Evolutionary conservation across 2,329 filamentous ascomycete species (phyloP).

Genomic region (Hypoxylon sp.): DNA sequence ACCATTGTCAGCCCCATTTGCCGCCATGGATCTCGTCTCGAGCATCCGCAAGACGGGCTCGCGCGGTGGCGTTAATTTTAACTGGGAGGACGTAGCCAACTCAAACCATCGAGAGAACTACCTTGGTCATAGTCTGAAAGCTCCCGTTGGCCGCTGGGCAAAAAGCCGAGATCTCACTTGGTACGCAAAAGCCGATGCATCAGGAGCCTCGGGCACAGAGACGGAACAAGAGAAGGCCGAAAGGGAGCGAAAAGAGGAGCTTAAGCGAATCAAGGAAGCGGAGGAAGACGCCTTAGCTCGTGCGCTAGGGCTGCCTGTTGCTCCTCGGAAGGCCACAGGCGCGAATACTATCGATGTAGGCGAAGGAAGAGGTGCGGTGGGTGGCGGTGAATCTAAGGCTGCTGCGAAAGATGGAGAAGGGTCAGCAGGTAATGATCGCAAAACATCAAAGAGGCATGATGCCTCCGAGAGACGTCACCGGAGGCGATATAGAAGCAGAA

Average conservation of each 20-base stretch:
- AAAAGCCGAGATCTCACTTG: constrained; percentile 77
- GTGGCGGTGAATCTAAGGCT: constrained; percentile 31
- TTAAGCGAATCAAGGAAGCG: constrained; percentile 85
- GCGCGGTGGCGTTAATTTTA: constrained; percentile 94
- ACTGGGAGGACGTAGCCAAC: constrained; percentile 92
- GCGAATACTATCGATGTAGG: constrained; percentile 77
- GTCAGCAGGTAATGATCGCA: constrained; percentile 41
- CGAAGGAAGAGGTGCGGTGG: constrained; percentile 52
- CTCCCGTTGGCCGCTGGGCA: constrained; percentile 92
- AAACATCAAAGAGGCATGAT: constrained; percentile 46
- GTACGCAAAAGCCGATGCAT: constrained; percentile 71
- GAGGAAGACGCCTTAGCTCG: constrained; percentile 91
- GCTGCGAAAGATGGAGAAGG: constrained; percentile 39
- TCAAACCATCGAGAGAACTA: constrained; percentile 90
- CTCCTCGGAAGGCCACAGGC: constrained; percentile 69
- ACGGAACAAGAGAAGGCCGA: constrained; percentile 70
- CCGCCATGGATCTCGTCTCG: constrained; percentile 88
- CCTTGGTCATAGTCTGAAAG: constrained; percentile 91
- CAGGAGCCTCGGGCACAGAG: constrained; percentile 65
- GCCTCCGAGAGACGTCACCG: constrained; percentile 53
- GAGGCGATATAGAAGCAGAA: constrained; percentile 53
- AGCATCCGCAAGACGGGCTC: constrained; percentile 92
- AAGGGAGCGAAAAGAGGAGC: constrained; percentile 79
- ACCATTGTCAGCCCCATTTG: not conserved
- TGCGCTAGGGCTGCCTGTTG: constrained; percentile 83